Conservation (phyloP, 2,329 filamentous ascomycete genomes). For the Hypoxylon sp. region DNA sequence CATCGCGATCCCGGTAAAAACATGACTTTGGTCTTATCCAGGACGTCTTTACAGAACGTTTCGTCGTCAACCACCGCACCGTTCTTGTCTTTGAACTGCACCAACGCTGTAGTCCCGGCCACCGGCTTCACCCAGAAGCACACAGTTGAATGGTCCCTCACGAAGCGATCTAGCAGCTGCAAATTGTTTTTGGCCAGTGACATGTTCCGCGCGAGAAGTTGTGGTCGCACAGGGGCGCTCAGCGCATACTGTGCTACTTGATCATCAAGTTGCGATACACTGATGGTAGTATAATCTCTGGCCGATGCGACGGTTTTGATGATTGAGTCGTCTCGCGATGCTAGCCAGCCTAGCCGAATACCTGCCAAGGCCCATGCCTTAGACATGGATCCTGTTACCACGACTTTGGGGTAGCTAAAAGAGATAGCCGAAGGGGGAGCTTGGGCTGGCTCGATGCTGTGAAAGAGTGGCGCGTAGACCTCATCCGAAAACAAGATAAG, state of each 20-base stretch:
- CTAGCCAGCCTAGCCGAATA: slow-evolving; percentile 84
- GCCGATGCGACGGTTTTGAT: slow-evolving; percentile 70
- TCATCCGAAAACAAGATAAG: slow-evolving; percentile 80
- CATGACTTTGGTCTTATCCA: slow-evolving; percentile 75
- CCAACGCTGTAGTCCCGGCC: slow-evolving; percentile 81
- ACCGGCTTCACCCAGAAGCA: slow-evolving; percentile 75
- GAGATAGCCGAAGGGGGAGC: slow-evolving; percentile 73
- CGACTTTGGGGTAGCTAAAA: slow-evolving; percentile 73
- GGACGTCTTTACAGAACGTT: slow-evolving; percentile 73
- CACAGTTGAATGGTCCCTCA: slow-evolving; percentile 67
- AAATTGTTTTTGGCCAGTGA: slow-evolving; percentile 68
- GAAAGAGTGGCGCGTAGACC: slow-evolving; percentile 85
- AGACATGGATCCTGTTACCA: slow-evolving; percentile 82
- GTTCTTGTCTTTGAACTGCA: slow-evolving; percentile 69
- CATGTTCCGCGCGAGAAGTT: slow-evolving; percentile 66
- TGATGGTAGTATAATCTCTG: slow-evolving; percentile 86
- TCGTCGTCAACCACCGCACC: slow-evolving; percentile 72
- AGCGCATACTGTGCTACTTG: slow-evolving; percentile 79
- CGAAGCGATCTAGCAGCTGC: slow-evolving; percentile 66
- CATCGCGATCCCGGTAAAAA: slow-evolving; percentile 76
- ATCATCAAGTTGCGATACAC: slow-evolving; percentile 84
- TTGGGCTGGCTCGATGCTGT: slow-evolving; percentile 62
- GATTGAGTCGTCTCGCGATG: slow-evolving; percentile 68
- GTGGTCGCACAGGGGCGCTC: slow-evolving; percentile 53
- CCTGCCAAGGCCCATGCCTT: slow-evolving; percentile 87